Evolutionary conservation across 257 asterid genomes (phyloP).

Genomic region (Nicotiana tabacum): DNA sequence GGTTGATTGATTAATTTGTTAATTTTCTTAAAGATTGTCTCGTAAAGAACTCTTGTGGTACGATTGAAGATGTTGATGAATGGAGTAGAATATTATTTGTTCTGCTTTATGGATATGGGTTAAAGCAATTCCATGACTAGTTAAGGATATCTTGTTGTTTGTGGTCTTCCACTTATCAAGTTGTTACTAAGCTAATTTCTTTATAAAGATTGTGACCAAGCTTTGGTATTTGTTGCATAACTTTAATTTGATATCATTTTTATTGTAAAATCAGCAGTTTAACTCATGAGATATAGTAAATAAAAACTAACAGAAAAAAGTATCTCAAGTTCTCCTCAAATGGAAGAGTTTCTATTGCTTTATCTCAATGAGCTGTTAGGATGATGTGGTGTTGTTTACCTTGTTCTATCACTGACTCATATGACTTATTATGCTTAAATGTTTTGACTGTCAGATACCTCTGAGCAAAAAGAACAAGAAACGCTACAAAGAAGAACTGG

Average conservation of each 20-base stretch:
- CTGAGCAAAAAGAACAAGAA: conserved; percentile 92
- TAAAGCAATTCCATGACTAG: background rate
- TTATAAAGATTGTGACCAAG: background rate
- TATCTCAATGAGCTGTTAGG: background rate
- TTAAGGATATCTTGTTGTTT: background rate
- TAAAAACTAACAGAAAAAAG: background rate
- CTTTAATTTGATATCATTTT: background rate
- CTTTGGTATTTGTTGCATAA: background rate
- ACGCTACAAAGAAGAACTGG: conserved; percentile 70
- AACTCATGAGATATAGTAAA: background rate
- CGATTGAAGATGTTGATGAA: background rate
- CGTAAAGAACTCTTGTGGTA: background rate
- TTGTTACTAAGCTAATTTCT: background rate
- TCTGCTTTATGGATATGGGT: background rate
- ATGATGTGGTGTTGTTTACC: background rate
- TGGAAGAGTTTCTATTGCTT: conserved; percentile 1
- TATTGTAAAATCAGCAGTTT: background rate
- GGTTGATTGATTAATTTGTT: background rate
- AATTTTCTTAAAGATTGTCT: background rate
- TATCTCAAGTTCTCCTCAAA: background rate
- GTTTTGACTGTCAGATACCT: conserved; percentile 53
- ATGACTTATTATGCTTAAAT: background rate
- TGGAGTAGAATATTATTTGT: background rate
- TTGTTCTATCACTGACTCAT: background rate
- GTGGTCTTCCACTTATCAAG: background rate